A percentile compares a stretch with the other conserved stretches of the same genome.
Evolutionary conservation across 257 asterid species (phyloP).

Genomic region (Gentiana macrophylla): DNA sequence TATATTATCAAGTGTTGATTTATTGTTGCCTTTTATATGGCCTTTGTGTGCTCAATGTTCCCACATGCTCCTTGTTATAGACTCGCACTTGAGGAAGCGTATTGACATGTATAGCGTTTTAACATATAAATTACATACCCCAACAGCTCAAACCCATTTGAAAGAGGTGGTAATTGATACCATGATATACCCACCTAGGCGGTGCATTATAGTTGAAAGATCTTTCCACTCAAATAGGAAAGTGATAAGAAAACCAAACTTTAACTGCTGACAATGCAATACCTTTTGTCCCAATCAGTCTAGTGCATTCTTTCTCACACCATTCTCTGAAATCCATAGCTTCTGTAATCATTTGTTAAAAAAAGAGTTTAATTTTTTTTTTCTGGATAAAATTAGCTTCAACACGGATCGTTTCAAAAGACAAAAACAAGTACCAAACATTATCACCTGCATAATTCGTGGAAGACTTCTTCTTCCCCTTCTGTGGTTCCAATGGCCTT

Average conservation of each 20-base stretch:
- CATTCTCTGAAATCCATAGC: conserved; percentile 84
- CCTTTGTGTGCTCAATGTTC: no score
- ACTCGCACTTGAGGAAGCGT: no score
- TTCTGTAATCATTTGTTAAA: conserved; percentile 38
- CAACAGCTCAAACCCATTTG: no score
- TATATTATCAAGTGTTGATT: no score
- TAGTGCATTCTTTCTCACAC: conserved; percentile 89
- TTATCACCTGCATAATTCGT: conserved; percentile 59
- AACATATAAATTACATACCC: no score
- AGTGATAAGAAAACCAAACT: conserved; percentile 1
- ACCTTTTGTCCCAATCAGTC: conserved; percentile 89
- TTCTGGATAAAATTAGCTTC: background rate
- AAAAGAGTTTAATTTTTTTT: background rate
- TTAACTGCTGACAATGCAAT: conserved; percentile 5
- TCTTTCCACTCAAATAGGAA: no score
- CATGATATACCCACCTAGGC: no score
- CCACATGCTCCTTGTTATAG: no score
- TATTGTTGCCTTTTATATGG: no score
- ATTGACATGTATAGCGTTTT: no score
- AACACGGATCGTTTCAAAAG: background rate
- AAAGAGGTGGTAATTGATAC: no score
- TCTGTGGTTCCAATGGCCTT: conserved; percentile 36
- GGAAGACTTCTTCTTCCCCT: conserved; percentile 50
- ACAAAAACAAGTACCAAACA: background rate
- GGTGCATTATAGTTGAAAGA: no score